Evolutionary conservation across 2,329 filamentous ascomycete species (phyloP).

Genomic region (Exophiala xenobiotica): DNA sequence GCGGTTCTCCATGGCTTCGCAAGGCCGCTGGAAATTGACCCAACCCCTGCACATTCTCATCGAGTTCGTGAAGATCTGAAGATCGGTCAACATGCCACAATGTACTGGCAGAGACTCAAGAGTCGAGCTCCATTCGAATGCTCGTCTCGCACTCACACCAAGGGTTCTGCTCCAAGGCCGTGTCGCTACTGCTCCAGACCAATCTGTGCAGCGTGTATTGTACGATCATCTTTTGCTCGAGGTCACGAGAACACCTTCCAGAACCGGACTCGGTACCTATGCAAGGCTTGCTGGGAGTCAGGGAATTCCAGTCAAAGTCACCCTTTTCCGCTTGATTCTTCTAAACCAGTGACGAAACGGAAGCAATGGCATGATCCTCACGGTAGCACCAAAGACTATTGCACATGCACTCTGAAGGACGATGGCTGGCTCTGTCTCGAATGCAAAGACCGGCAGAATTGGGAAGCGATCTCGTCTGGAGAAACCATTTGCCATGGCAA

Average conservation of each 20-base stretch:
- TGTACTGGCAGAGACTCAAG: slow-evolving; percentile 35
- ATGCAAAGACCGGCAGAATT: slow-evolving; percentile 34
- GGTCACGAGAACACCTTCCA: slow-evolving; percentile 34
- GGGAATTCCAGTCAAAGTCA: slow-evolving; percentile 31
- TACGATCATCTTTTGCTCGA: slow-evolving; percentile 32
- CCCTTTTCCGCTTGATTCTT: slow-evolving; percentile 26
- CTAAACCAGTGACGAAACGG: not conserved
- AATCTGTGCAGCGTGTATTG: slow-evolving; percentile 36
- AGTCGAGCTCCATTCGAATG: slow-evolving; percentile 29
- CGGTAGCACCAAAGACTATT: slow-evolving; percentile 30
- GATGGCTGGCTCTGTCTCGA: slow-evolving; percentile 34
- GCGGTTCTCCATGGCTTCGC: slow-evolving; percentile 34
- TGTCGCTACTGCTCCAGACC: slow-evolving; percentile 35
- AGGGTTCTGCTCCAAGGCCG: slow-evolving; percentile 25
- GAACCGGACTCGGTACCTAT: slow-evolving; percentile 34
- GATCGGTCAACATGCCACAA: slow-evolving; percentile 34
- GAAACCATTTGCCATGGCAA: slow-evolving; percentile 30
- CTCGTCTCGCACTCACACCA: slow-evolving; percentile 31
- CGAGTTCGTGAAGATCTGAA: slow-evolving; percentile 26
- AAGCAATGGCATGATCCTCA: slow-evolving; percentile 19
- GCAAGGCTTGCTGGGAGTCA: slow-evolving; percentile 32
- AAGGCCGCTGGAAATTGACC: slow-evolving; percentile 2
- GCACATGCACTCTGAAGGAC: slow-evolving; percentile 30
- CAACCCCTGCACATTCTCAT: not conserved
- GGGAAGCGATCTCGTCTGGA: slow-evolving; percentile 23